These are phyloP conservation scores for Cryptosporidium viatorum DNA, from an alignment of 169 alveolate genomes.

Conservation along the genomic window DNA sequence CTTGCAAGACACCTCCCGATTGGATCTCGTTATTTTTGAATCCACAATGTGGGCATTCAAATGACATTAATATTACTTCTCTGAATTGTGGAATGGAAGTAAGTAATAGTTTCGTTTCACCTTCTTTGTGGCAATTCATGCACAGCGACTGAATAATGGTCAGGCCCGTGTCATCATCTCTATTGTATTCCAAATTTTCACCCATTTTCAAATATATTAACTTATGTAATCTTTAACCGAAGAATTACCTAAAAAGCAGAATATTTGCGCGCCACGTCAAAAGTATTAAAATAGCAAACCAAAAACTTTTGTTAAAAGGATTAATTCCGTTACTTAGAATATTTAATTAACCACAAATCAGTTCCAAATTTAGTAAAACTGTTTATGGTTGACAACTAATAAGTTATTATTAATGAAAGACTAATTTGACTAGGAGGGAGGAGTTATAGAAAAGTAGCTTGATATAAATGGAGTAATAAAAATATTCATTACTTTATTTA, in stretches of 20 bases:
- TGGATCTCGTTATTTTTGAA: conserved; percentile 92
- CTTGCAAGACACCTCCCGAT: conserved; percentile 92
- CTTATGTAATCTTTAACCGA: background rate
- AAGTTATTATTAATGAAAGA: too few relatives aligned
- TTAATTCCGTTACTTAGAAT: too few relatives aligned
- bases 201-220: conserved; percentile 7
- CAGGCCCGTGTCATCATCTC: conserved; percentile 81
- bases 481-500: background rate
- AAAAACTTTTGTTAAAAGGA: background rate
- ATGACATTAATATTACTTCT: conserved; percentile 90
- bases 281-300: background rate
- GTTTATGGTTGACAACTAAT: background rate
- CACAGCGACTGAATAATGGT: conserved; percentile 89
- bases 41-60: conserved; percentile 94
- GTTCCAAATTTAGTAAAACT: background rate
- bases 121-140: conserved; percentile 90
- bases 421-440: background rate
- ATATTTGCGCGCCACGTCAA: background rate
- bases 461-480: background rate
- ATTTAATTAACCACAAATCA: too few relatives aligned
- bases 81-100: conserved; percentile 93
- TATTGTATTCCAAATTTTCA: conserved; percentile 5
- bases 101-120: conserved; percentile 88
- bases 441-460: background rate
- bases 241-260: background rate